These are phyloP conservation scores for Eimeria praecox DNA, from an alignment of 169 alveolate genomes.

Conservation along the genomic window DNA sequence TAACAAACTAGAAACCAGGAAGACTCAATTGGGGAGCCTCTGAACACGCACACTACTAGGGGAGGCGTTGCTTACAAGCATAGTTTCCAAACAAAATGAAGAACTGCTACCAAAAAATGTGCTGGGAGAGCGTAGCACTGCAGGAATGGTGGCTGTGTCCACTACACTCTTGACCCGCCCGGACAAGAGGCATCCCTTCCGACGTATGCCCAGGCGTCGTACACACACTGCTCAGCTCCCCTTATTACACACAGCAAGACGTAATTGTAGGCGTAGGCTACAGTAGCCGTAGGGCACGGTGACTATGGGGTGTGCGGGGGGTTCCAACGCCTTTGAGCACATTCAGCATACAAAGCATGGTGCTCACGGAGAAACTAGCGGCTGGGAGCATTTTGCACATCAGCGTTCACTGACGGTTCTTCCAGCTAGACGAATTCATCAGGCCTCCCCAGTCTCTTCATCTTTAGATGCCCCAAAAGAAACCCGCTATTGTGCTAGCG, in stretches of 20 bases:
- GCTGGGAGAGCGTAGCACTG: background rate
- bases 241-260: background rate
- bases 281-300: background rate
- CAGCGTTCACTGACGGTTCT: background rate
- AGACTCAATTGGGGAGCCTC: background rate
- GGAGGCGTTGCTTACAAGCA: background rate
- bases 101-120: background rate
- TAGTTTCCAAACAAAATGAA: background rate
- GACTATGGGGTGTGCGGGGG: background rate
- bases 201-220: background rate
- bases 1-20: background rate
- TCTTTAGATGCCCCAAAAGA: slow-evolving; percentile 52
- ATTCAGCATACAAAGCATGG: background rate
- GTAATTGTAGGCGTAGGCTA: background rate
- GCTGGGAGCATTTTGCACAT: background rate
- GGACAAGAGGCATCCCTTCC: background rate
- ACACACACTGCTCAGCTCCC: background rate
- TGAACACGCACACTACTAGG: background rate
- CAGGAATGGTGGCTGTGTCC: background rate
- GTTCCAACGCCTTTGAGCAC: background rate
- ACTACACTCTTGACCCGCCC: background rate
- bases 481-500: slow-evolving; percentile 63
- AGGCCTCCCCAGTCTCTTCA: background rate
- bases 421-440: background rate
- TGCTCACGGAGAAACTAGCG: background rate